A percentile compares a stretch with the other conserved stretches of the same genome.
Conservation (phyloP, 2,329 filamentous ascomycete species). For the Exserohilum rostratum region DNA sequence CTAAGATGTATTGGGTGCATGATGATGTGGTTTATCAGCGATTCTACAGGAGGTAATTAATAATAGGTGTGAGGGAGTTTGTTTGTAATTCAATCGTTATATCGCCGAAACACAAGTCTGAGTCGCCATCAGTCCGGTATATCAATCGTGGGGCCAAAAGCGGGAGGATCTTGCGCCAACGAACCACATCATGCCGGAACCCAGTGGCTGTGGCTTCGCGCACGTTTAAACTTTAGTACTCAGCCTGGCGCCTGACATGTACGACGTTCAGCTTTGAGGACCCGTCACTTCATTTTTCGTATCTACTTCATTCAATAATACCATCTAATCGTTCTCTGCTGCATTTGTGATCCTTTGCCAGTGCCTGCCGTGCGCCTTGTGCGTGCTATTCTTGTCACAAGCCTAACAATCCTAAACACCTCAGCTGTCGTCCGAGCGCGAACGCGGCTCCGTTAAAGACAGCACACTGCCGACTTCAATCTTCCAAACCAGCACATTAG, state of each 20-base stretch:
- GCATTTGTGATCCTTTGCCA: constrained; percentile 13
- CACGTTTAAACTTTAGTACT: constrained; percentile 27
- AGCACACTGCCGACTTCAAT: not conserved
- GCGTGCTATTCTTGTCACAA: constrained; percentile 13
- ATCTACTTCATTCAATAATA: constrained; percentile 6
- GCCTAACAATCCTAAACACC: constrained; percentile 24
- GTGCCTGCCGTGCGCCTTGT: constrained; percentile 16
- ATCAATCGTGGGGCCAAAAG: not conserved
- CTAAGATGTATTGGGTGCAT: not conserved
- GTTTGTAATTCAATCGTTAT: too few species aligned
- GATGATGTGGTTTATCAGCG: too few species aligned
- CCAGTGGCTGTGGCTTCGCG: constrained; percentile 26
- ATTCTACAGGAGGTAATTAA: too few species aligned
- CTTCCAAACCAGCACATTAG: not conserved
- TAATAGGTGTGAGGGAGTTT: too few species aligned
- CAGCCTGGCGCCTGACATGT: constrained; percentile 32
- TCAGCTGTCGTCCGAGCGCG: constrained; percentile 7
- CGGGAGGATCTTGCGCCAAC: constrained; percentile 4
- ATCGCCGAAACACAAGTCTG: too few species aligned
- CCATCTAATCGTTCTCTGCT: constrained; percentile 2
- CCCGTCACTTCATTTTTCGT: constrained; percentile 16
- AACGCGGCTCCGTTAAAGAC: constrained; percentile 1
- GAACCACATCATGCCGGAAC: constrained; percentile 3
- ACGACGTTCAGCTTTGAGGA: constrained; percentile 14
- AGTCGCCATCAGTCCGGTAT: not conserved